phyloP scores from a whole-genome alignment of 768 basidiomycete genomes.

The Cubamyces lactineus region DNA sequence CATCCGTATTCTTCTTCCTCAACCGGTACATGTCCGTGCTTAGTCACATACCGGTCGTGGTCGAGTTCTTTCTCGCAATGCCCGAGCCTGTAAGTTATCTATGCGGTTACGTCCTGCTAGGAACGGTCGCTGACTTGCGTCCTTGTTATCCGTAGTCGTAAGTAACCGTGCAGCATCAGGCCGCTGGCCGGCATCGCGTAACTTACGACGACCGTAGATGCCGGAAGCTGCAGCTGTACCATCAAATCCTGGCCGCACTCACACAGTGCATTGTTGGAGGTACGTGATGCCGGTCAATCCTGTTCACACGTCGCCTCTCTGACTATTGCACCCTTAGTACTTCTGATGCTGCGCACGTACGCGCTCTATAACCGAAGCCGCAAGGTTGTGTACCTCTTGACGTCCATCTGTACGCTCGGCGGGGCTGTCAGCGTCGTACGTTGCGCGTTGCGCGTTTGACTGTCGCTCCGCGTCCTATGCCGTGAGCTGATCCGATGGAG shows the following conservation, averaged over 20 bases:
- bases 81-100: conserved; percentile 3
- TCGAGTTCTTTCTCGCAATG: conserved; percentile 9
- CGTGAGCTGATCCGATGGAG: background rate
- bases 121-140: too few species aligned
- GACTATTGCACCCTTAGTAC: background rate
- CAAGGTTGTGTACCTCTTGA: background rate
- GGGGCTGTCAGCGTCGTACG: conserved; percentile 9
- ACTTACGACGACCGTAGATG: background rate
- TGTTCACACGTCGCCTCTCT: background rate
- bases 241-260: conserved; percentile 10
- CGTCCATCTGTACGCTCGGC: conserved; percentile 6
- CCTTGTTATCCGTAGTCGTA: background rate
- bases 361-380: conserved; percentile 12
- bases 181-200: background rate
- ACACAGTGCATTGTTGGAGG: conserved; percentile 7
- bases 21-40: conserved; percentile 15
- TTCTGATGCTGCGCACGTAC: conserved; percentile 8
- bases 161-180: background rate
- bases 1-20: conserved; percentile 12
- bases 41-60: conserved; percentile 11
- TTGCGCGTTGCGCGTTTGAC: background rate
- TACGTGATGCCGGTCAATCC: background rate
- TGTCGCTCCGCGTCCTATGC: too few species aligned
- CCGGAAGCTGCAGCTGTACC: conserved; percentile 8
- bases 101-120: too few species aligned